Conservation (phyloP, 2,329 filamentous ascomycete species). For the Fusarium piperis region DNA sequence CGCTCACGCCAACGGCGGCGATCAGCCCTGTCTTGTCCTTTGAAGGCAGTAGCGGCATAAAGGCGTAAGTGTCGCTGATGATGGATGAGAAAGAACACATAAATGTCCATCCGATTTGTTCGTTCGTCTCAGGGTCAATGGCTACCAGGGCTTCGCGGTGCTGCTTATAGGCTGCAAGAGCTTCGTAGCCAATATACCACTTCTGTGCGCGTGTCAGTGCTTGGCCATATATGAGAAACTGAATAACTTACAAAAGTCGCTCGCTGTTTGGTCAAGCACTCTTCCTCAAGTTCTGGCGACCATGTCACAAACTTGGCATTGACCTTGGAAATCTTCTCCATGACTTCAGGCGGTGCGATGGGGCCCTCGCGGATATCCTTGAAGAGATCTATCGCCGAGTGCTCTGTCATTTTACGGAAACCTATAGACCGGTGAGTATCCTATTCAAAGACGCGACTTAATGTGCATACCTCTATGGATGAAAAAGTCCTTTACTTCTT, state of each 20-base stretch:
- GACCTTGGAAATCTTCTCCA: constrained; percentile 30
- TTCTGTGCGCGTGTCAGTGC: constrained; percentile 9
- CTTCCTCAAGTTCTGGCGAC: constrained; percentile 36
- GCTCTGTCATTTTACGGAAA: background rate
- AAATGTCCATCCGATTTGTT: constrained; percentile 39
- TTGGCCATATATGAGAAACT: accelerated
- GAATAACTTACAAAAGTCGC: constrained; percentile 26
- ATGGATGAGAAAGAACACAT: constrained; percentile 30
- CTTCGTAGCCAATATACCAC: constrained; percentile 29
- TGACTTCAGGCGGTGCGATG: constrained; percentile 18
- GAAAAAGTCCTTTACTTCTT: constrained; percentile 31
- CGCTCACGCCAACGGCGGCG: constrained; percentile 36
- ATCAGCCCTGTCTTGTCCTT: constrained; percentile 35
- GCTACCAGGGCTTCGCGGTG: constrained; percentile 36
- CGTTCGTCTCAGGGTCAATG: constrained; percentile 35
- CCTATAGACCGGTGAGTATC: constrained; percentile 15
- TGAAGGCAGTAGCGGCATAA: constrained; percentile 31
- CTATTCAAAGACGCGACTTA: too few species aligned
- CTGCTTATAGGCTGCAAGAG: constrained; percentile 22
- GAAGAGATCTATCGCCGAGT: constrained; percentile 20
- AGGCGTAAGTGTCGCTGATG: constrained; percentile 2
- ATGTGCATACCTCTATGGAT: constrained; percentile 18
- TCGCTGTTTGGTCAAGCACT: constrained; percentile 36
- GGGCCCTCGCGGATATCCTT: constrained; percentile 21
- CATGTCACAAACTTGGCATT: constrained; percentile 33